Evolutionary conservation across 2,329 filamentous ascomycete genomes (phyloP), one percentile per base, ranked within the genome.

Genomic region (Rhynchosporium graminicola): DNA sequence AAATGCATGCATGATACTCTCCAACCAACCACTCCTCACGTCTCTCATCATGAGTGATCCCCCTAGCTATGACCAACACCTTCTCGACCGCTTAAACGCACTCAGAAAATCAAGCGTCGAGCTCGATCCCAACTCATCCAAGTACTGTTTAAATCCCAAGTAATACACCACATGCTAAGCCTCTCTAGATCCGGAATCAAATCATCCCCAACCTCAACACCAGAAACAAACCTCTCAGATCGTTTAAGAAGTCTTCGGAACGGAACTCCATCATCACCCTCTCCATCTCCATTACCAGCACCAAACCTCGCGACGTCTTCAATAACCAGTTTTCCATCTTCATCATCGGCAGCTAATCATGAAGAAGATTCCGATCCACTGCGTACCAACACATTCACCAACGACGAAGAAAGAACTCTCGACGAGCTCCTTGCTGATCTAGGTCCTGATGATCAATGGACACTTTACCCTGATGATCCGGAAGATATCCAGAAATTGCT

Each of bases 381-480:
- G 13, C 55, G 57, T 15, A 59, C 6, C 33, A 36, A 65, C 9
- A 28, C 63, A 33, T 31, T 57, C 12, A 61, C 68, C 31, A 63
- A 60, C 20, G 68, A 73, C 50, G 70, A 74, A 13, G 70, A 74
- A 13, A 65, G 69, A 57, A 69, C 67, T 10, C 65, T 74, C 10
- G 72, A 74, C 48, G 72, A 74, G 10, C 59, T 74, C 1, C 60
- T 74, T 10, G 68, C 68, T 31, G 71, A 72, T 50, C 47, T 74
- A 15, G 70, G 68, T 26, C 60, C 64, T 5, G 72, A 70, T 29
- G 68, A 70, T 5, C 61, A 71, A 54, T 74, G 71, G 71, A 66
- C 46, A 0, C 47, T 71, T 12, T 64, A 72, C 43, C 68, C 68
- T 12, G 70, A 74, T 59, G 72, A 73, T 56, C 69, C 69, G 33